A percentile compares a stretch with the other conserved stretches of the same genome.
Evolutionary conservation across 2,329 filamentous ascomycete genomes (phyloP).

Genomic region (Blumeriella jaapii): DNA sequence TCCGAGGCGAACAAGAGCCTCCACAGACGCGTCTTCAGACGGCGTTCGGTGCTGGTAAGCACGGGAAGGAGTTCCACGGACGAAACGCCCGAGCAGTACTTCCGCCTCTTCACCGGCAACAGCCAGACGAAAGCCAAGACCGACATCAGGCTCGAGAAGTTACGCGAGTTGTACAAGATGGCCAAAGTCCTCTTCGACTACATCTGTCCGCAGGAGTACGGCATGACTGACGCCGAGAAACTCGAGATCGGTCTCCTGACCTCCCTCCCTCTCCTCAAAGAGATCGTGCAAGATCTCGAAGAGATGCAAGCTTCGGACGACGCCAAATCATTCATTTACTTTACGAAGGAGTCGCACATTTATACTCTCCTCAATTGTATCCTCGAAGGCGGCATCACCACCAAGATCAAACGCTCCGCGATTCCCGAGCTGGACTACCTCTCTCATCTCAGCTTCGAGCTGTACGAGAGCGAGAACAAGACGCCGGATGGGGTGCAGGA

Average conservation of each 20-base stretch:
- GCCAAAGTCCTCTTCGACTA: conserved; percentile 97
- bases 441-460: conserved; percentile 93
- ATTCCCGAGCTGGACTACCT: conserved; percentile 97
- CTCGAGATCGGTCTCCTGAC: conserved; percentile 96
- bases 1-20: conserved; percentile 22
- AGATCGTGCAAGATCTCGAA: conserved; percentile 94
- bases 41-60: conserved; percentile 48
- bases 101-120: conserved; percentile 76
- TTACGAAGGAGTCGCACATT: conserved; percentile 98
- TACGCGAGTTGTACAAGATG: conserved; percentile 85
- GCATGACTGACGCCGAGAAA: conserved; percentile 90
- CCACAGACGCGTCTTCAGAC: conserved; percentile 42
- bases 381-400: conserved; percentile 89
- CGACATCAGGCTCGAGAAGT: conserved; percentile 74
- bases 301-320: conserved; percentile 92
- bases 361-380: conserved; percentile 98
- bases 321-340: conserved; percentile 95
- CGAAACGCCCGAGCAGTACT: conserved; percentile 53
- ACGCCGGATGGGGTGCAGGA: conserved; percentile 24
- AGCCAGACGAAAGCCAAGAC: conserved; percentile 65
- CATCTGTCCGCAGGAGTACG: conserved; percentile 96
- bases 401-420: conserved; percentile 88
- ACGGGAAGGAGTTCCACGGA: conserved; percentile 35
- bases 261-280: conserved; percentile 77
- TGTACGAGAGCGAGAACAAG: conserved; percentile 83